A percentile compares a stretch with the other conserved stretches of the same genome.
Conservation (phyloP, 1,284 basidiomycete species). For the Exobasidium cylindrosporum region DNA sequence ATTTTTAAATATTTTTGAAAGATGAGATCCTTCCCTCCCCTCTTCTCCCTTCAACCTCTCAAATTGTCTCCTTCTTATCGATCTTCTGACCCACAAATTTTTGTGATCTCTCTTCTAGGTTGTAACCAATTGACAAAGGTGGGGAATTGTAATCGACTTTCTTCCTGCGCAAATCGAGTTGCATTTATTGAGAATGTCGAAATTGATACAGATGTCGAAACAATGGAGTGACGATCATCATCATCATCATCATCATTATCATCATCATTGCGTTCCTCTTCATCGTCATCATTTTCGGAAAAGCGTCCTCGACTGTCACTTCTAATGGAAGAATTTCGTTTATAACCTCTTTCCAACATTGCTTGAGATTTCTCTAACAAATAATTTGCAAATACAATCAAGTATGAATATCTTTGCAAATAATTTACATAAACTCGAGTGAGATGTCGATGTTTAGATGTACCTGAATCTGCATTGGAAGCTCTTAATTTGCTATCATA, state of each 20-base stretch:
- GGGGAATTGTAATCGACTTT: slow-evolving; percentile 29
- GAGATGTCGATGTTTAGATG: slow-evolving; percentile 39
- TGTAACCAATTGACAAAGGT: slow-evolving; percentile 49
- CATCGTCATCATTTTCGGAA: slow-evolving; percentile 2
- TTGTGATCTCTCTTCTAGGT: slow-evolving; percentile 44
- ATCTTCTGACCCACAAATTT: slow-evolving; percentile 20
- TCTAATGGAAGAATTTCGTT: slow-evolving; percentile 16
- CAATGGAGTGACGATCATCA: neutral
- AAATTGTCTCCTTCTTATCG: neutral
- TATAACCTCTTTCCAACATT: slow-evolving; percentile 21
- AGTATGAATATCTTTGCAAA: slow-evolving; percentile 67
- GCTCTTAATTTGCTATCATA: slow-evolving; percentile 49
- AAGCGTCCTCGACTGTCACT: neutral
- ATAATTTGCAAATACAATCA: slow-evolving; percentile 95
- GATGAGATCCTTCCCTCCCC: too few relatives aligned
- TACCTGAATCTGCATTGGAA: slow-evolving; percentile 41
- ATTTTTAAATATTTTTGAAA: too few relatives aligned
- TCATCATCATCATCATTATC: slow-evolving; percentile 12
- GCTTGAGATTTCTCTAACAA: slow-evolving; percentile 60
- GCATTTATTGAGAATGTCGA: neutral
- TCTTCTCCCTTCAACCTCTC: too few relatives aligned
- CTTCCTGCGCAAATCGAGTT: neutral
- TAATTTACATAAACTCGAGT: slow-evolving; percentile 46
- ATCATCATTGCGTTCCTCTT: slow-evolving; percentile 9
- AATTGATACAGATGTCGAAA: neutral